Conservation (phyloP, 768 basidiomycete genomes). For the Phylloporus scabripes region DNA sequence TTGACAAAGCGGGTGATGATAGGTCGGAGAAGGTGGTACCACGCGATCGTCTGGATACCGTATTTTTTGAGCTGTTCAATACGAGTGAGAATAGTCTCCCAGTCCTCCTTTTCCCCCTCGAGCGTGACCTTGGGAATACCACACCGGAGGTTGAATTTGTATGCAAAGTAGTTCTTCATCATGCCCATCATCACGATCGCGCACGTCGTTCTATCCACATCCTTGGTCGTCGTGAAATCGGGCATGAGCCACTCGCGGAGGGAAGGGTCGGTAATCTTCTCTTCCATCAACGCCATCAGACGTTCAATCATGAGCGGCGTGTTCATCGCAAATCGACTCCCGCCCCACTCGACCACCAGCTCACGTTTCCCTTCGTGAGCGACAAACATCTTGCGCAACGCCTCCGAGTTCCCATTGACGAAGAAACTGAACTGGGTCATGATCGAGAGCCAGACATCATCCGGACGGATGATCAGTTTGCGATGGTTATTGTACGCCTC, state of each 20-base stretch:
- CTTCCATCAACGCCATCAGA: conserved; percentile 20
- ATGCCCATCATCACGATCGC: conserved; percentile 41
- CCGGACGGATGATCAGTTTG: conserved; percentile 40
- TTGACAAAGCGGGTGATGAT: conserved; percentile 34
- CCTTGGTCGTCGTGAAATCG: conserved; percentile 41
- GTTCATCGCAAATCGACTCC: conserved; percentile 25
- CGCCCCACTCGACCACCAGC: conserved; percentile 22
- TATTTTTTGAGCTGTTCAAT: conserved; percentile 37
- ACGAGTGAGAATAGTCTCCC: conserved; percentile 31
- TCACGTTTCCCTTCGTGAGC: conserved; percentile 21
- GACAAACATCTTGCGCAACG: conserved; percentile 30
- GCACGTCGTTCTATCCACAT: conserved; percentile 33
- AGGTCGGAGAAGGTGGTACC: conserved; percentile 38
- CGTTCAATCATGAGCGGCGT: conserved; percentile 26
- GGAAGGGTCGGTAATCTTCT: conserved; percentile 18
- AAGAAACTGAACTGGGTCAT: conserved; percentile 36
- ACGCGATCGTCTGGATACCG: conserved; percentile 33
- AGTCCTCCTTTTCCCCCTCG: conserved; percentile 38
- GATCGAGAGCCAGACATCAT: conserved; percentile 42
- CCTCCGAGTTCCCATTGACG: conserved; percentile 34
- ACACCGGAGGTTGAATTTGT: conserved; percentile 28
- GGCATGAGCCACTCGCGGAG: conserved; percentile 40
- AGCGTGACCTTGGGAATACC: conserved; percentile 44
- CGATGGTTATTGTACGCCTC: conserved; percentile 34
- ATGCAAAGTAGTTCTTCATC: conserved; percentile 38